Conservation (phyloP, 139 green algal species). For the Chlorella sp. region DNA sequence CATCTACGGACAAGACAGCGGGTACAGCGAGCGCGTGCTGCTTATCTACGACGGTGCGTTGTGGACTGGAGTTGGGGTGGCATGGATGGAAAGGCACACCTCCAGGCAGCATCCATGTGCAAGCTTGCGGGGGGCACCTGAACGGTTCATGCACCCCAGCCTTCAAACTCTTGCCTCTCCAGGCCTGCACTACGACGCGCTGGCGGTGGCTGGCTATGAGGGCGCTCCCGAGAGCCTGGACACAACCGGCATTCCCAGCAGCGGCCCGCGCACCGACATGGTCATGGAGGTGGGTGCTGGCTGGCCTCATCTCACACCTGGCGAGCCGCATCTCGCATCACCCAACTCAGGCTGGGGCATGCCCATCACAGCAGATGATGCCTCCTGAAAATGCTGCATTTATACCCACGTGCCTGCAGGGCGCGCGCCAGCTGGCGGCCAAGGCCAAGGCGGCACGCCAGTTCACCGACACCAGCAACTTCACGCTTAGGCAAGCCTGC, state of each 20-base stretch:
- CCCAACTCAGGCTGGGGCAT: too few species aligned
- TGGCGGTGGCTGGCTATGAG: slow-evolving; percentile 64
- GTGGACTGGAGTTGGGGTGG: background rate
- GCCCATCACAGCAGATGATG: too few species aligned
- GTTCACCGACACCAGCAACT: slow-evolving; percentile 89
- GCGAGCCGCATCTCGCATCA: too few species aligned
- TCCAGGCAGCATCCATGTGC: too few species aligned
- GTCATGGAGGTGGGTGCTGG: slow-evolving; percentile 35
- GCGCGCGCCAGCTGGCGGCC: slow-evolving; percentile 61
- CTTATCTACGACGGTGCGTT: slow-evolving; percentile 71
- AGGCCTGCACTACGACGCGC: slow-evolving; percentile 84
- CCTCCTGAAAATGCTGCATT: too few species aligned
- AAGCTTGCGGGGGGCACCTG: too few species aligned
- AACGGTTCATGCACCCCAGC: too few species aligned
- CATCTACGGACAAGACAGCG: slow-evolving; percentile 80
- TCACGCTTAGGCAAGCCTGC: slow-evolving; percentile 76
- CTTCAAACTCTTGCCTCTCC: too few species aligned
- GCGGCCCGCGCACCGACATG: background rate
- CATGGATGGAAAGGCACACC: too few species aligned
- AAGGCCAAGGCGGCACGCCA: slow-evolving; percentile 62
- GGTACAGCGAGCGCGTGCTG: slow-evolving; percentile 64
- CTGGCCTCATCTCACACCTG: too few species aligned
- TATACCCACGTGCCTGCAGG: background rate
- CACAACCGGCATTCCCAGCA: slow-evolving; percentile 69
- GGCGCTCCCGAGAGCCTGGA: slow-evolving; percentile 79